Evolutionary conservation across 2,329 filamentous ascomycete genomes (phyloP).

Genomic region (Colletotrichum gigasporum): DNA sequence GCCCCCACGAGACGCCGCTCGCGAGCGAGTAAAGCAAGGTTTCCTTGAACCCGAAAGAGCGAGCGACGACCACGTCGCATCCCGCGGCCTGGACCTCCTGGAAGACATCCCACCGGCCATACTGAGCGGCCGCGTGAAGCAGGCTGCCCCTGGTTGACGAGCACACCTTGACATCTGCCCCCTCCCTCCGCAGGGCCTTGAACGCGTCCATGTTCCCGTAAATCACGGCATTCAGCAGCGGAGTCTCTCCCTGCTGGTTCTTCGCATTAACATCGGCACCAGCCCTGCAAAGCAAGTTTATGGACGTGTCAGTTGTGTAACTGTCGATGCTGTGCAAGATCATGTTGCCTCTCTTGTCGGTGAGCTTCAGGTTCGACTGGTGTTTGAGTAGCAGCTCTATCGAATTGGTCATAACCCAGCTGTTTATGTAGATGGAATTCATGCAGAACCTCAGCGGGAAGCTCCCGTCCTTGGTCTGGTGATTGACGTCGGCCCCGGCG

Average conservation of each 20-base stretch:
- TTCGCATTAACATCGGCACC: constrained; percentile 22
- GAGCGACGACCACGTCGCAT: background rate
- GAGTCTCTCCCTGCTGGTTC: constrained; percentile 22
- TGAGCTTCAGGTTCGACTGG: constrained; percentile 1
- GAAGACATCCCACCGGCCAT: background rate
- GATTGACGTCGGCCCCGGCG: constrained; percentile 32
- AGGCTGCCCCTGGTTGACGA: background rate
- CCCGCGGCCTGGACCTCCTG: background rate
- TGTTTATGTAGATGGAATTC: background rate
- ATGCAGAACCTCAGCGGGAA: constrained; percentile 4
- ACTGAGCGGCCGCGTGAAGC: background rate
- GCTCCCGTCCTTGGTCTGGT: background rate
- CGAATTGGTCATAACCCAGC: background rate
- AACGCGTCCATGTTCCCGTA: background rate
- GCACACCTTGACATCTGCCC: background rate
- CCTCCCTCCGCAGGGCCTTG: background rate
- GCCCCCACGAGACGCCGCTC: background rate
- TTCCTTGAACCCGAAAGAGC: background rate
- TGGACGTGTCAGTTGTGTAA: background rate
- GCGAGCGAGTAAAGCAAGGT: background rate
- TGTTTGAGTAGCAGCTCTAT: constrained; percentile 9
- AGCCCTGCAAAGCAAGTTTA: constrained; percentile 21
- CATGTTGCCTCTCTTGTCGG: constrained; percentile 16
- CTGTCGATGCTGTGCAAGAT: constrained; percentile 8
- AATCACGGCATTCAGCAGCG: constrained; percentile 9